Evolutionary conservation across 108 stramenopile genomes (phyloP), one percentile per base, ranked within the genome.

Genomic region (Cyclostephanos invisitatus): DNA sequence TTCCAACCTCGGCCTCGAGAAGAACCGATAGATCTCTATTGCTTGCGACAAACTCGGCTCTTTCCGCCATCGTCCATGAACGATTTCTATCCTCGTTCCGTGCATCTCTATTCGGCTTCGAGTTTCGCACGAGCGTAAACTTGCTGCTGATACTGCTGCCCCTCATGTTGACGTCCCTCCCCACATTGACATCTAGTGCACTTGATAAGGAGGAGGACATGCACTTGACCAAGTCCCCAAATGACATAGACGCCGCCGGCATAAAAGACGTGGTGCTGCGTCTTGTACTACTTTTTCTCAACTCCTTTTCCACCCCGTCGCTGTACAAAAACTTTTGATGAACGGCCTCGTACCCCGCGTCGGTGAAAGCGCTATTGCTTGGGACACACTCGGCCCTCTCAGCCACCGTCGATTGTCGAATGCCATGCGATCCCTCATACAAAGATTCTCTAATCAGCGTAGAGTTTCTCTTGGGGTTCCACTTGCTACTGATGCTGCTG

Each of bases 321-420:
- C 51, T 53, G 51, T 53, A 53, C 18, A 53, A 7, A 20, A 53
- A 53, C 51, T 53, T 7, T 53, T 20, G 51, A 53, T 53, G 51
- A n/a, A 53, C 51, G 51, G 18, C 51, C 51, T 53, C 21, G 51
- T 24, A 53, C 22, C 51, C 51, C 22, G 51, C 51, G 40, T n/a
- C n/a, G n/a, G n/a, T n/a, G n/a, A n/a, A n/a, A n/a, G n/a, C n/a
- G n/a, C n/a, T n/a, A n/a, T n/a, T n/a, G n/a, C n/a, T n/a, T n/a
- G n/a, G n/a, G n/a, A n/a, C n/a, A n/a, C n/a, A n/a, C n/a, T n/a
- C n/a, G n/a, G n/a, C n/a, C n/a, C n/a, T n/a, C n/a, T n/a, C n/a
- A n/a, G n/a, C n/a, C n/a, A n/a, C n/a, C n/a, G n/a, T n/a, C n/a
- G n/a, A n/a, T n/a, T n/a, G n/a, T n/a, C n/a, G n/a, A n/a, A n/a